phyloP scores from a whole-genome alignment of 495 filamentous ascomycete species.

The Aspergillus funiculosus region DNA sequence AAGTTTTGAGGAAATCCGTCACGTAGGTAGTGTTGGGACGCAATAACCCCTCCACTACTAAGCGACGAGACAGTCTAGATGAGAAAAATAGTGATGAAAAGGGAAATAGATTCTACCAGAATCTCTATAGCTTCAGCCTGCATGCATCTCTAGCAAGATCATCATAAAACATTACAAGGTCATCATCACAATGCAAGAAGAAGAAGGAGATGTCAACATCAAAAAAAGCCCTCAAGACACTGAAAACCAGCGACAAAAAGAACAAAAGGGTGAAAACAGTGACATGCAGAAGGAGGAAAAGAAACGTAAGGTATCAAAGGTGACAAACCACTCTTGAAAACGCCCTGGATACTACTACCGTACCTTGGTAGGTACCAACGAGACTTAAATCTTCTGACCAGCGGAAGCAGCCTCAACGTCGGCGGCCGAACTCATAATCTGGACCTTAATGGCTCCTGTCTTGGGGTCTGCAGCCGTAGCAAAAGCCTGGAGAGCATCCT shows the following conservation, averaged over 20 bases:
- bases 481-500: slow-evolving; percentile 86
- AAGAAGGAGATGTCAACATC: slow-evolving; percentile 4
- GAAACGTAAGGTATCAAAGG: slow-evolving; percentile 13
- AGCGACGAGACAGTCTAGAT: not conserved
- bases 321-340: slow-evolving; percentile 11
- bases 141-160: slow-evolving; percentile 16
- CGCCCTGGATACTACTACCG: slow-evolving; percentile 5
- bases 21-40: too few relatives aligned
- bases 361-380: not conserved
- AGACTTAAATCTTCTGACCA: slow-evolving; percentile 29
- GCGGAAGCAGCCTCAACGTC: slow-evolving; percentile 41
- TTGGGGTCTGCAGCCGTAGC: slow-evolving; percentile 78
- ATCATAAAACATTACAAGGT: slow-evolving; percentile 21
- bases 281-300: slow-evolving; percentile 3
- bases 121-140: slow-evolving; percentile 18
- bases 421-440: slow-evolving; percentile 58
- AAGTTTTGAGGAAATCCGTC: too few relatives aligned
- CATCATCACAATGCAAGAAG: slow-evolving; percentile 16
- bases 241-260: too few relatives aligned
- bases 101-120: slow-evolving; percentile 13
- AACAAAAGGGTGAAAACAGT: slow-evolving; percentile 6
- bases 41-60: too few relatives aligned
- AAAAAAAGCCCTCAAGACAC: slow-evolving; percentile 6
- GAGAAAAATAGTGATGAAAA: not conserved
- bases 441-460: slow-evolving; percentile 92